Conservation (phyloP, 208 protist species). For the Trypanosoma rangeli region DNA sequence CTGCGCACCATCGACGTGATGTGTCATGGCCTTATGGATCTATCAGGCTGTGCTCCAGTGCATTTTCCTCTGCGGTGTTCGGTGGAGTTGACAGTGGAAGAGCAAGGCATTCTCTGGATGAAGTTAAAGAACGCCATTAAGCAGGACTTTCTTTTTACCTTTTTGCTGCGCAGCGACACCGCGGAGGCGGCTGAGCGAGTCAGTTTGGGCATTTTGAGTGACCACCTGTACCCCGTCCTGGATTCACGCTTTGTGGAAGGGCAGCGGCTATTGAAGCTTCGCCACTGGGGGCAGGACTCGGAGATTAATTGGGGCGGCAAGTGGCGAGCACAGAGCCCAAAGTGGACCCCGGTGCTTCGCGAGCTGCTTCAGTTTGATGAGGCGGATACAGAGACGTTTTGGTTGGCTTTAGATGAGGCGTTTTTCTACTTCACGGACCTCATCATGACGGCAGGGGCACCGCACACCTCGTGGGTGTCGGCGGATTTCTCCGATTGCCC, state of each 20-base stretch:
- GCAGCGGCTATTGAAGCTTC: constrained; percentile 77
- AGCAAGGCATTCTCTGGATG: constrained; percentile 58
- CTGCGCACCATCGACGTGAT: constrained; percentile 49
- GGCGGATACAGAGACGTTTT: constrained; percentile 44
- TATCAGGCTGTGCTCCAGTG: constrained; percentile 55
- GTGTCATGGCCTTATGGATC: constrained; percentile 68
- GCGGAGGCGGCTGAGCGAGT: constrained; percentile 41
- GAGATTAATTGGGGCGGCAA: constrained; percentile 58
- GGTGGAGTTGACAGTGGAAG: constrained; percentile 32
- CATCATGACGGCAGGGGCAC: constrained; percentile 48
- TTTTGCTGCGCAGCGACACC: constrained; percentile 50
- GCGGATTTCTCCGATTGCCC: constrained; percentile 35
- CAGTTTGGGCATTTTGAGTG: constrained; percentile 54
- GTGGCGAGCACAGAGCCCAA: constrained; percentile 49
- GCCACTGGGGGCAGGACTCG: constrained; percentile 48
- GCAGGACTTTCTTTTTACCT: constrained; percentile 41
- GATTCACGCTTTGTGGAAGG: constrained; percentile 74
- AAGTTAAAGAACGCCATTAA: constrained; percentile 49
- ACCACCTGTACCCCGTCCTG: constrained; percentile 79
- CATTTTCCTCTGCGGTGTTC: constrained; percentile 33
- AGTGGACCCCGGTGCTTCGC: constrained; percentile 60
- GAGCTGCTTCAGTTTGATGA: constrained; percentile 44
- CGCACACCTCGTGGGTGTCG: constrained; percentile 18
- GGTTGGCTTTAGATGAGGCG: constrained; percentile 82
- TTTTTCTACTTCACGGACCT: constrained; percentile 87